A percentile compares a stretch with the other conserved stretches of the same genome.
Evolutionary conservation across 345 rosid species (phyloP).

Genomic region (Trapa incisa): DNA sequence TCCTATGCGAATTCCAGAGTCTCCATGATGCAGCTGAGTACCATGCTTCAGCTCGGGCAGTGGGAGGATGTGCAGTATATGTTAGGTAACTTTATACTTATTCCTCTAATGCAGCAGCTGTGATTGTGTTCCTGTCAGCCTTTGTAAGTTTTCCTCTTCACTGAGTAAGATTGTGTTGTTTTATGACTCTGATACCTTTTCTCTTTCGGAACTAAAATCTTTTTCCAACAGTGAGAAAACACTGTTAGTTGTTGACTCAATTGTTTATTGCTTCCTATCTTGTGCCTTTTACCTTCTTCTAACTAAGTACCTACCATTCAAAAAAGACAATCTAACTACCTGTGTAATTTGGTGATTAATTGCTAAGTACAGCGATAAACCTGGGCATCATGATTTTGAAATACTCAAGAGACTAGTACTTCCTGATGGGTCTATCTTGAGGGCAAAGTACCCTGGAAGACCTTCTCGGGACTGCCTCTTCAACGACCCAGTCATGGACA

Average conservation of each 20-base stretch:
- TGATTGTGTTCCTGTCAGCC: background rate
- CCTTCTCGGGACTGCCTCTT: constrained; percentile 43
- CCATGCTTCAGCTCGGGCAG: constrained; percentile 48
- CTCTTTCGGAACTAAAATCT: no score
- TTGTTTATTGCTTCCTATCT: background rate
- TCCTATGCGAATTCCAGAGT: constrained; percentile 24
- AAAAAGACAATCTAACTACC: background rate
- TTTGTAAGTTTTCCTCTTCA: no score
- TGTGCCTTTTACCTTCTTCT: background rate
- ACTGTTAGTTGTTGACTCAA: background rate
- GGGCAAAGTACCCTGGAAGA: constrained; percentile 52
- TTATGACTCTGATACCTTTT: no score
- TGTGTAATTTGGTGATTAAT: background rate
- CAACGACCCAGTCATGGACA: constrained; percentile 42
- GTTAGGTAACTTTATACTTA: constrained; percentile 22
- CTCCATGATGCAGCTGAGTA: constrained; percentile 48
- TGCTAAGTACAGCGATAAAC: constrained; percentile 30
- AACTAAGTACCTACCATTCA: background rate
- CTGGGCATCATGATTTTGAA: constrained; percentile 41
- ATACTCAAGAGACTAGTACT: constrained; percentile 43
- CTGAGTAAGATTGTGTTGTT: no score
- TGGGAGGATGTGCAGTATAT: constrained; percentile 44
- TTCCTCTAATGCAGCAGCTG: background rate
- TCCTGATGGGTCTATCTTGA: constrained; percentile 37
- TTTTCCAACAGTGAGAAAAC: no score